These are phyloP conservation scores for Chytriomyces hyalinus DNA, from an alignment of 192 early-diverging fungal genomes.

Conservation along the genomic window DNA sequence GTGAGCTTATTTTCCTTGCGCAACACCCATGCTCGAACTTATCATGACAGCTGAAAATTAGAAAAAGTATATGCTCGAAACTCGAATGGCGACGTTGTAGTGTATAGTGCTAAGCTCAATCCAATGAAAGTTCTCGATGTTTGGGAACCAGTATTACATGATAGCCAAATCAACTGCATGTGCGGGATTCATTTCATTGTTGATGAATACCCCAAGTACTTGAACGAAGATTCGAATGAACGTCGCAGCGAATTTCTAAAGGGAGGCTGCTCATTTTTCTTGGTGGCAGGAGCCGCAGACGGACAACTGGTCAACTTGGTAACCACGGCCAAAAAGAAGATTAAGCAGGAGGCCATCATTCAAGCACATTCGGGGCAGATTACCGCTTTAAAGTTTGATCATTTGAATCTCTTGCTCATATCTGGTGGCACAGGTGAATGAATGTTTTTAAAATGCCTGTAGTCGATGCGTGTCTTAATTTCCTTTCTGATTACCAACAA, in stretches of 20 bases:
- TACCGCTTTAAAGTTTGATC: constrained; percentile 31
- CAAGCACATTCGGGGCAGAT: constrained; percentile 42
- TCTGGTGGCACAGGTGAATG: constrained; percentile 32
- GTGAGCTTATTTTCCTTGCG: background rate
- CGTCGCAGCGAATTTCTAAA: constrained; percentile 3
- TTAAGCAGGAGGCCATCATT: constrained; percentile 24
- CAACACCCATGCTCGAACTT: too few species aligned
- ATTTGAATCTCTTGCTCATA: constrained; percentile 25
- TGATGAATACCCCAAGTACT: constrained; percentile 10
- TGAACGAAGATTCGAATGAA: constrained; percentile 23
- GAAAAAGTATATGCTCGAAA: constrained; percentile 34
- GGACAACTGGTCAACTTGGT: constrained; percentile 35
- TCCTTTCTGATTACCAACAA: background rate
- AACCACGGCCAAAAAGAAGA: constrained; percentile 3
- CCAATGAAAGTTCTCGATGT: constrained; percentile 43
- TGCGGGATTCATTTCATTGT: constrained; percentile 16
- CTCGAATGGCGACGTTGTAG: constrained; percentile 25
- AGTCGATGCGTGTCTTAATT: too few species aligned
- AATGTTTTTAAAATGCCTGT: background rate
- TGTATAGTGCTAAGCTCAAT: constrained; percentile 39
- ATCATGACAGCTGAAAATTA: too few species aligned
- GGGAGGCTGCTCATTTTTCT: constrained; percentile 5
- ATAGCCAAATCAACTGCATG: constrained; percentile 24
- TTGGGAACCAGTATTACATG: constrained; percentile 7
- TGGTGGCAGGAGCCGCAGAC: constrained; percentile 36